Conservation (phyloP, 202 grass and related monocot species). For the Eragrostis tef region DNA sequence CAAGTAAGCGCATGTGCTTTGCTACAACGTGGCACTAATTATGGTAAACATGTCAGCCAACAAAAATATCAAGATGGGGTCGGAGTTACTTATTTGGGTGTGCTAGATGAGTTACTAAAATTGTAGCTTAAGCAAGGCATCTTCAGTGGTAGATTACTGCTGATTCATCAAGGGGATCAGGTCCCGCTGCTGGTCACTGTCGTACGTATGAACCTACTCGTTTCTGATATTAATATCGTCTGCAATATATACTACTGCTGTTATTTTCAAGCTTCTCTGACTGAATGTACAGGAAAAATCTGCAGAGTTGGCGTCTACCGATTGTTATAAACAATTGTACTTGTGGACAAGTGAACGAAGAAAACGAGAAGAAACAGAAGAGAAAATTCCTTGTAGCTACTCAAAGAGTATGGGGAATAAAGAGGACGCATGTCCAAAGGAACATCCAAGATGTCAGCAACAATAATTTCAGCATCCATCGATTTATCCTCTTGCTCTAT, state of each 20-base stretch:
- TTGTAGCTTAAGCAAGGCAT: constrained; percentile 45
- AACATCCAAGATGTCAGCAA: constrained; percentile 28
- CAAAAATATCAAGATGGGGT: constrained; percentile 13
- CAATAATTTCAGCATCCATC: constrained; percentile 32
- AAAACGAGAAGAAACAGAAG: not conserved
- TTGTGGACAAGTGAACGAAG: not conserved
- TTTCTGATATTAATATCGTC: constrained; percentile 20
- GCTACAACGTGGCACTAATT: not conserved
- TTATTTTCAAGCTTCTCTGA: not conserved
- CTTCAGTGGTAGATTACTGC: not conserved
- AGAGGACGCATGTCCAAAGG: not conserved
- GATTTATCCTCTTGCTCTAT: not conserved
- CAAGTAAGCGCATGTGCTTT: constrained; percentile 36
- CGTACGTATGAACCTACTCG: constrained; percentile 27
- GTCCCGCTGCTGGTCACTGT: constrained; percentile 13
- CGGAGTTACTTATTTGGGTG: not conserved
- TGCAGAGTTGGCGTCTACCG: constrained; percentile 21
- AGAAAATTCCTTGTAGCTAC: constrained; percentile 23
- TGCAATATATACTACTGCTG: constrained; percentile 15
- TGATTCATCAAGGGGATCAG: not conserved
- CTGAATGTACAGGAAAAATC: not conserved
- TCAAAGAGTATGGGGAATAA: not conserved
- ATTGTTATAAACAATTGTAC: not conserved
- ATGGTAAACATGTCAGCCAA: constrained; percentile 13
- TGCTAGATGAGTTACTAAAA: constrained; percentile 6